Conservation (phyloP, 371 early-diverging fungal genomes). For the Mucor sp. region DNA sequence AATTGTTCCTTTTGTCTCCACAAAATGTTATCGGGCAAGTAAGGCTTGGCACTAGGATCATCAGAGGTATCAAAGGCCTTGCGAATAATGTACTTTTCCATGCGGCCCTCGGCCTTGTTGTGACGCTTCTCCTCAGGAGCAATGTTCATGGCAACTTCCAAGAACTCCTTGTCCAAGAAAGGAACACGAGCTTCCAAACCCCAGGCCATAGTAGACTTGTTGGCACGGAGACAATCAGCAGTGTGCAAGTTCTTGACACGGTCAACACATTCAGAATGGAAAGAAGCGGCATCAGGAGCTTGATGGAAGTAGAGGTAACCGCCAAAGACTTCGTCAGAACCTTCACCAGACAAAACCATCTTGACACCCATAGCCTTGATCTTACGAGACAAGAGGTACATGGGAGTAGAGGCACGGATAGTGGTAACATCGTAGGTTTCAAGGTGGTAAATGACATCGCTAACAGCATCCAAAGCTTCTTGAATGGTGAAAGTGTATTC, state of each 20-base stretch:
- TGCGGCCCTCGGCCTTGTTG: slow-evolving; percentile 59
- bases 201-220: slow-evolving; percentile 99
- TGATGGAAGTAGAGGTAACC: slow-evolving; percentile 97
- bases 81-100: slow-evolving; percentile 89
- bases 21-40: slow-evolving; percentile 86
- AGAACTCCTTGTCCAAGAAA: slow-evolving; percentile 87
- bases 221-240: slow-evolving; percentile 93
- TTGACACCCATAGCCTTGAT: slow-evolving; percentile 98
- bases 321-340: slow-evolving; percentile 95
- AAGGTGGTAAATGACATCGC: slow-evolving; percentile 93
- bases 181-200: slow-evolving; percentile 97
- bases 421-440: slow-evolving; percentile 99
- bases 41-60: slow-evolving; percentile 68
- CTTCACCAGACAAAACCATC: slow-evolving; percentile 98
- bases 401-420: slow-evolving; percentile 94
- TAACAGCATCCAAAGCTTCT: slow-evolving; percentile 94
- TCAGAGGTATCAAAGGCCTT: slow-evolving; percentile 73
- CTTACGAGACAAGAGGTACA: slow-evolving; percentile 92
- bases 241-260: slow-evolving; percentile 95
- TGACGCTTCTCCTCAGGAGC: slow-evolving; percentile 80
- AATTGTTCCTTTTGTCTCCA: slow-evolving; percentile 99
- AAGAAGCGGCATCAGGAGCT: slow-evolving; percentile 79
- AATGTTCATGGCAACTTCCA: slow-evolving; percentile 87
- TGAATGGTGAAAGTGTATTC: slow-evolving; percentile 93
- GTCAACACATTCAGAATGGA: slow-evolving; percentile 86